Evolutionary conservation across 192 early-diverging fungal species (phyloP), one percentile per base, ranked within the genome.

Genomic region (Podila epigama): DNA sequence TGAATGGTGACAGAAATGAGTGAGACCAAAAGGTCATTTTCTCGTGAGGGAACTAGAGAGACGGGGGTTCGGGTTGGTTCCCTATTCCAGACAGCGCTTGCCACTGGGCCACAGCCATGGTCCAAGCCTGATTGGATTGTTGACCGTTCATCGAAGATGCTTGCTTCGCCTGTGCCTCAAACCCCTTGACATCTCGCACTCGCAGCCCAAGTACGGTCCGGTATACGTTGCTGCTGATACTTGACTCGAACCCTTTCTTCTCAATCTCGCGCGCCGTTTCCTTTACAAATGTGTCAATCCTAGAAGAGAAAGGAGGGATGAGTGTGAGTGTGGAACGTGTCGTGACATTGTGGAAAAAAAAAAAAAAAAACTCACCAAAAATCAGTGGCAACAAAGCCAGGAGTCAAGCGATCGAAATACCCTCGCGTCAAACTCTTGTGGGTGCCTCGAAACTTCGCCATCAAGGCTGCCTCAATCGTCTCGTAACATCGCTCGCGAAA

Each of bases 401-500:
- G 15, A 11, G 40, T 31, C 20, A 63, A 18, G 40, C 39, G 51
- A 13, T n/a, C 9, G 40, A 68, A 37, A 25, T 77, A 77, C 4
- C 68, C 66, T 1, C 22, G 9, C 18, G 73, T 40, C 25, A 77
- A 55, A 29, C 65, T 66, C 56, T 52, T 62, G 48, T 68, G 59
- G 7, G 60, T 13, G 10, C 73, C 61, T 7, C 61, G 60, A 37
- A 56, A 77, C 10, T 63, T 42, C 1, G 60, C 50, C 5, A 31
- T 15, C 1, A 77, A 56, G 8, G 51, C 28, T 1, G 25, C 18
- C 40, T 68, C 66, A 15, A 77, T 25, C n/a, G 73, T 60, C 50
- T 68, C 66, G 51, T 68, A 77, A 40, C 73, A 77, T 10, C 57
- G 48, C 15, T 68, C 60, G 11, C 73, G 60, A 28, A 77, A 77